Percentiles rank a stretch among this genome's conserved stretches.
phyloP scores from a whole-genome alignment of 768 basidiomycete genomes.

The Hericium alpestre region DNA sequence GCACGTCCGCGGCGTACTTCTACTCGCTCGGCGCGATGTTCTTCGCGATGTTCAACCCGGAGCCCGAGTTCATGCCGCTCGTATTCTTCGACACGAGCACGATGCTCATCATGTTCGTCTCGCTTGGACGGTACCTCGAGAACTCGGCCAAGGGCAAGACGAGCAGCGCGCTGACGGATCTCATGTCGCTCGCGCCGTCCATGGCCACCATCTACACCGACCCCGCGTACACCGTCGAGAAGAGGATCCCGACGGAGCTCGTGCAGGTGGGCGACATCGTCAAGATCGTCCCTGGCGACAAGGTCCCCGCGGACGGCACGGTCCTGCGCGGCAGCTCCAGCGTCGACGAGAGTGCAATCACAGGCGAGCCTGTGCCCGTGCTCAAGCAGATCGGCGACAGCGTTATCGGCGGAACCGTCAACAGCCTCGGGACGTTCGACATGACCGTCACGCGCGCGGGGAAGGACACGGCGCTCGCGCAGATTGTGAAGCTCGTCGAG shows the following conservation, averaged over 20 bases:
- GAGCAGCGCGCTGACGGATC: conserved; percentile 89
- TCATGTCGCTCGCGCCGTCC: conserved; percentile 90
- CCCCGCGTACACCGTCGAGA: conserved; percentile 71
- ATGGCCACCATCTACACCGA: conserved; percentile 96
- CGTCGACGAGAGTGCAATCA: conserved; percentile 93
- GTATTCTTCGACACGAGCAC: conserved; percentile 98
- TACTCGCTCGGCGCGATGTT: conserved; percentile 75
- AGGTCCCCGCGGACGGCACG: conserved; percentile 90
- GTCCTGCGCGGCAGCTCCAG: conserved; percentile 79
- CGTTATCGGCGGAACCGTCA: conserved; percentile 96
- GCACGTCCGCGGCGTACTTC: conserved; percentile 87
- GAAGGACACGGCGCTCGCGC: conserved; percentile 89
- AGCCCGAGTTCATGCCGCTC: conserved; percentile 65
- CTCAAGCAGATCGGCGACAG: conserved; percentile 73
- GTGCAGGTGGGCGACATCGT: conserved; percentile 89
- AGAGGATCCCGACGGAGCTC: conserved; percentile 87
- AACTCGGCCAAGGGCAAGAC: conserved; percentile 97
- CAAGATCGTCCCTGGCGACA: conserved; percentile 93
- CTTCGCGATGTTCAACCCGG: conserved; percentile 49
- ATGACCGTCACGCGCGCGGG: conserved; percentile 94
- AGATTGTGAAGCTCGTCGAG: conserved; percentile 94
- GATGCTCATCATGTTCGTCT: conserved; percentile 96
- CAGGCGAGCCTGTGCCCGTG: conserved; percentile 87
- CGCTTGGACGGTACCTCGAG: conserved; percentile 89
- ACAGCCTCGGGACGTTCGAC: conserved; percentile 93